Base-by-base conservation (phyloP, 805 yeast genomes). In the Schwanniomyces vanrijiae region DNA sequence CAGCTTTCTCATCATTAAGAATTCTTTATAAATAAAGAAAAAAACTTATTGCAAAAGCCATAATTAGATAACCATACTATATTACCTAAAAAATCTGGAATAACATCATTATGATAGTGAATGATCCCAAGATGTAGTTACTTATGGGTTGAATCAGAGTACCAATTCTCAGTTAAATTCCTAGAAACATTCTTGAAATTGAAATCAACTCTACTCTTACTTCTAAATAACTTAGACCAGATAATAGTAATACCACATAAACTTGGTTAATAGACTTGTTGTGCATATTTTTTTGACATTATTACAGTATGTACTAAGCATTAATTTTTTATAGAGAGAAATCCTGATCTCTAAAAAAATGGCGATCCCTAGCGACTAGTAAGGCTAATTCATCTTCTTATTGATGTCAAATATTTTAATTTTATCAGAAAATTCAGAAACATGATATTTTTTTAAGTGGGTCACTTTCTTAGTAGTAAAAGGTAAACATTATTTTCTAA, bases 51-150 rank as follows among this genome's bases (percentile, higher is more conserved):
- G 58, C 75, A 80, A 34, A 83, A 81, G 43, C 73, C 83, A 53
- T 78, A 79, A n/a, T 83, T 83, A 35, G 81, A 74, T 3, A 78
- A 60, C 81, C 82, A 80, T n/a, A 68, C 51, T 13, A 84, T 80
- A 58, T 80, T 84, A 49, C 84, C 84, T 42, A 84, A 84, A 25
- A 71, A 72, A 1, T 53, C 54, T 22, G 80, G 81, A 55, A 77
- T 67, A 10, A 68, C 53, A 52, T 67, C 73, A 42, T 58, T 58
- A 52, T 68, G 72, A 44, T 67, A 61, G 52, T 75, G 72, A 29
- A 72, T 67, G 37, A 66, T 59, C 42, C 71, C 72, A 4, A 71
- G 70, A 2, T 72, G 70, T 45, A 66, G 71, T 22, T 49, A 55
- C 44, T 67, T 71, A 44, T 67, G 72, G 16, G 62, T 68, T 48